Percentiles rank a stretch among this genome's conserved stretches.
Conservation (phyloP, 108 stramenopile genomes). For the Fistulifera pelliculosa region DNA sequence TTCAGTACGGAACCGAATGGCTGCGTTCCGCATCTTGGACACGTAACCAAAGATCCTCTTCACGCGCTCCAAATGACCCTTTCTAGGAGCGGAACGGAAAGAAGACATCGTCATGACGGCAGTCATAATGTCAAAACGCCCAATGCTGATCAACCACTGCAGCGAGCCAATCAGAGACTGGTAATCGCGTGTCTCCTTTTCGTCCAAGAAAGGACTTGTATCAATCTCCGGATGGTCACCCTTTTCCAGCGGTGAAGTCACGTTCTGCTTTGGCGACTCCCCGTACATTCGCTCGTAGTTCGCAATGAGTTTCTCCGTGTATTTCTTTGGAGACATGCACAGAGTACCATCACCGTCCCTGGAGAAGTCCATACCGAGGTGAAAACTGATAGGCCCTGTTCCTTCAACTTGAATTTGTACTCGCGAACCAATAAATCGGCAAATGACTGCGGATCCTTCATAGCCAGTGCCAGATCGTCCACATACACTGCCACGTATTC, state of each 20-base stretch:
- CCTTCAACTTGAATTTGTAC: constrained; percentile 8
- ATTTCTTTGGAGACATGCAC: background rate
- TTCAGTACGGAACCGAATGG: constrained; percentile 7
- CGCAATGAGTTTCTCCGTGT: constrained; percentile 5
- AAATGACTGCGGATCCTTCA: constrained; percentile 14
- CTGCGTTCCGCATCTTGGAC: constrained; percentile 5
- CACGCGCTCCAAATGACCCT: constrained; percentile 25
- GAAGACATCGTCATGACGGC: constrained; percentile 15
- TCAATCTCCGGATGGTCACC: constrained; percentile 24
- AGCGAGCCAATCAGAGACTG: constrained; percentile 17
- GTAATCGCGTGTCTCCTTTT: constrained; percentile 9
- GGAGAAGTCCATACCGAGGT: constrained; percentile 8
- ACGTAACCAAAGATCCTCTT: constrained; percentile 23
- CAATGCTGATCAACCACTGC: constrained; percentile 16
- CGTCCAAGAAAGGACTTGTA: background rate
- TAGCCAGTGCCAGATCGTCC: constrained; percentile 4
- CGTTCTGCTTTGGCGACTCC: constrained; percentile 11
- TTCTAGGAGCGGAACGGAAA: constrained; percentile 17
- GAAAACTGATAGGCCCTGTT: background rate
- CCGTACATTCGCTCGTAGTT: constrained; percentile 19
- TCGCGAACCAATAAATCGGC: background rate
- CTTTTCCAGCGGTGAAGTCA: constrained; percentile 7
- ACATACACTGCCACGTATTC: constrained; percentile 11
- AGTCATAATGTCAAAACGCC: constrained; percentile 20
- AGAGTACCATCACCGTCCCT: constrained; percentile 7